Base-by-base conservation (phyloP, 371 early-diverging fungal species). In the Mortierella sp. region DNA sequence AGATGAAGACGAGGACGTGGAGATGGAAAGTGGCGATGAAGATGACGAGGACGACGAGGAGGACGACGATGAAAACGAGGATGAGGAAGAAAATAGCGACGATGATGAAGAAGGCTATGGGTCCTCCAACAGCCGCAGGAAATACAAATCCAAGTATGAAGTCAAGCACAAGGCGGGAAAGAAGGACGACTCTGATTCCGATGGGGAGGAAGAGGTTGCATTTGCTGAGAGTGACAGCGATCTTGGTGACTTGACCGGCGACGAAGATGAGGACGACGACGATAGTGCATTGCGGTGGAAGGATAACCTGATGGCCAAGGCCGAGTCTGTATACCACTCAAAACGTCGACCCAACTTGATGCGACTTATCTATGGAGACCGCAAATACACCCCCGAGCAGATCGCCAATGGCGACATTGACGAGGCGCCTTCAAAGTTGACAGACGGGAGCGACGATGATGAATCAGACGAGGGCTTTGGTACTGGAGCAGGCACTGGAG, bases 201-300 rank as follows among this genome's bases (percentile, higher is more conserved):
- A 84, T 10, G 81, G 83, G 27, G 83, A 82, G n/a, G 81, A 84
- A 9, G 86, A 81, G 16, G 70, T 89, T 39, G 82, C 89, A 21
- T 90, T 86, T 76, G 92, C 92, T 27, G 92, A 92, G 50, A 88
- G 87, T 79, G 92, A 92, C 57, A 88, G 88, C 67, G 93, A 93
- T 54, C 58, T 86, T 13, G 87, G 79, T 6, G 83, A 83, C 24
- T 16, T 62, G 9, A 50, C 71, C 10, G 81, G 57, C 9, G 83
- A 84, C 4, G 85, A 83, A 7, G 71, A 71, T 12, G 86, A 86
- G 13, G 83, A 82, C 0, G 83, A 85, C 5, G 79, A 41, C 0
- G 79, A 88, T 53, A 92, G 90, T 8, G 81, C 86, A 43, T 72
- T 91, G 57, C 85, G 89, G 43, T 93, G 95, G 93, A 91, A 93